Percentiles rank a stretch among this genome's conserved stretches.
phyloP scores from a whole-genome alignment of 2,329 filamentous ascomycete species.

The Pleomassaria siparia region DNA sequence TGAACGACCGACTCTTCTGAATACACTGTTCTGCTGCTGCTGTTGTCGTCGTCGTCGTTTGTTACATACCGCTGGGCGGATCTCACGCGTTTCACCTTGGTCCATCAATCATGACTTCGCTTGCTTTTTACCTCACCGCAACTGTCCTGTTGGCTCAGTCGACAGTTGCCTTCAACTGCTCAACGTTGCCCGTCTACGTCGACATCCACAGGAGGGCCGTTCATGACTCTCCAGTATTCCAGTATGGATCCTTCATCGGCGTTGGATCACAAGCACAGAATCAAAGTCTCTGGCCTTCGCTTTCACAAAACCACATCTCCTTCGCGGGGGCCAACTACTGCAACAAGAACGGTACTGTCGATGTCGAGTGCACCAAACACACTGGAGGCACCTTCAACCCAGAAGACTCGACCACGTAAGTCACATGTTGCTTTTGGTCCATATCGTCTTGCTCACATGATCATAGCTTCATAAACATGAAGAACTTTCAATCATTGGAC shows the following conservation, averaged over 20 bases:
- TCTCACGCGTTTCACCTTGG: slow-evolving; percentile 27
- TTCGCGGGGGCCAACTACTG: slow-evolving; percentile 43
- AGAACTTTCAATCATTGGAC: slow-evolving; percentile 31
- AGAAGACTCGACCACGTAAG: slow-evolving; percentile 35
- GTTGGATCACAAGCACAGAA: slow-evolving; percentile 48
- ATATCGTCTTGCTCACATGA: slow-evolving; percentile 13
- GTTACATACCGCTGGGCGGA: slow-evolving; percentile 29
- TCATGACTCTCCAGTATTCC: slow-evolving; percentile 41
- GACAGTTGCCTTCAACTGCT: slow-evolving; percentile 42
- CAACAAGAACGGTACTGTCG: slow-evolving; percentile 35
- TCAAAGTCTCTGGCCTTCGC: slow-evolving; percentile 47
- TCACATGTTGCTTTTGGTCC: not conserved
- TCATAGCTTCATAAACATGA: slow-evolving; percentile 24
- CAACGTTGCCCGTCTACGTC: slow-evolving; percentile 45
- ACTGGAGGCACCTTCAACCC: slow-evolving; percentile 40
- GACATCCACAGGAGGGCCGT: slow-evolving; percentile 49
- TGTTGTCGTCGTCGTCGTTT: slow-evolving; percentile 10
- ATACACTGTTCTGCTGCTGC: slow-evolving; percentile 7
- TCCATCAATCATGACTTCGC: slow-evolving; percentile 28
- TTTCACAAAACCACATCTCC: slow-evolving; percentile 46
- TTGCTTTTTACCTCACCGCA: slow-evolving; percentile 28
- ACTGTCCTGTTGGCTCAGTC: slow-evolving; percentile 41
- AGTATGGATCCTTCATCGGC: slow-evolving; percentile 51
- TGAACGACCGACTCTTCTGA: slow-evolving; percentile 15
- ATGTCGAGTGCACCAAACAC: slow-evolving; percentile 30